Conservation (phyloP, 2,329 filamentous ascomycete genomes). For the Pseudogymnoascus sp. region DNA sequence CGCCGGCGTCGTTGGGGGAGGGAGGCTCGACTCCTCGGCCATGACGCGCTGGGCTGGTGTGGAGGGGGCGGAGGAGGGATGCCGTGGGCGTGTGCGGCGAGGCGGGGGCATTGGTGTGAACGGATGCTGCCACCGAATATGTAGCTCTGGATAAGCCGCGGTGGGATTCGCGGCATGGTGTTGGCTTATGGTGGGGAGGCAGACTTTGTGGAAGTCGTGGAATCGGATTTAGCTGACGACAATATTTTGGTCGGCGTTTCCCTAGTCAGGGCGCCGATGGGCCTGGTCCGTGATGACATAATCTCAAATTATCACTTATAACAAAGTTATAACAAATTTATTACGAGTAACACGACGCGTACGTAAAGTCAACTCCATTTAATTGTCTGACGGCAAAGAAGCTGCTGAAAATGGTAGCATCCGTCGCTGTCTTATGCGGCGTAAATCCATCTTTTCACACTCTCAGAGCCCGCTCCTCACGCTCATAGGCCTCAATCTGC, state of each 20-base stretch:
- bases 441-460: neutral
- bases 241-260: neutral
- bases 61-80: constrained; percentile 16
- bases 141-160: constrained; percentile 26
- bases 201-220: neutral
- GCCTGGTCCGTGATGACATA: neutral
- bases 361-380: neutral
- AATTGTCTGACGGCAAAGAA: neutral
- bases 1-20: constrained; percentile 10
- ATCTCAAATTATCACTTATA: neutral
- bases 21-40: neutral
- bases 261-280: neutral
- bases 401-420: neutral
- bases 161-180: constrained; percentile 24
- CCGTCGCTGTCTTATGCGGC: neutral
- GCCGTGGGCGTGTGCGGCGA: constrained; percentile 15
- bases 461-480: neutral
- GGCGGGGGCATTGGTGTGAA: constrained; percentile 23
- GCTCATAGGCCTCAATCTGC: neutral
- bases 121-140: constrained; percentile 25
- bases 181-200: neutral
- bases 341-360: neutral
- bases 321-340: neutral
- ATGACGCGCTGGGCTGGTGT: constrained; percentile 7
- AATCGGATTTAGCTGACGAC: neutral